These are phyloP conservation scores for Ustilago curta DNA, from an alignment of 1,284 basidiomycete species.

Conservation along the genomic window DNA sequence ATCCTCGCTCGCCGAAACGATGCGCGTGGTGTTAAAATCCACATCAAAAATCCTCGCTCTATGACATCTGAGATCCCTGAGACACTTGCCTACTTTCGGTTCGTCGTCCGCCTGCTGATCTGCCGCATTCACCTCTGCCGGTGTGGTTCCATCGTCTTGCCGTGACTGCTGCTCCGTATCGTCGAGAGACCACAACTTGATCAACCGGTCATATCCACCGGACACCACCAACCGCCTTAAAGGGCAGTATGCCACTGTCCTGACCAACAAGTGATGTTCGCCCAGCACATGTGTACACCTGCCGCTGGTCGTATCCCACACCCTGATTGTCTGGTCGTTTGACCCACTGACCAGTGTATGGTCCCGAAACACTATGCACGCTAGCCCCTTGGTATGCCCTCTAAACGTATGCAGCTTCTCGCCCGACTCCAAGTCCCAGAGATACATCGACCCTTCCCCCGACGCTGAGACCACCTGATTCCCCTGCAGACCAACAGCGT, in stretches of 20 bases:
- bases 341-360: conserved; percentile 50
- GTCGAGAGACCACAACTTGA: conserved; percentile 46
- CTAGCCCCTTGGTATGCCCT: conserved; percentile 54
- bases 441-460: conserved; percentile 52
- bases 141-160: background rate
- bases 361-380: conserved; percentile 49
- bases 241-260: conserved; percentile 47
- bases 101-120: background rate
- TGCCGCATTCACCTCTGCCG: background rate
- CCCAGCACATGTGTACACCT: conserved; percentile 39
- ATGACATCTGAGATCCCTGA: conserved; percentile 36
- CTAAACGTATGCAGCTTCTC: conserved; percentile 41
- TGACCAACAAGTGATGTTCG: conserved; percentile 49
- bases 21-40: conserved; percentile 49
- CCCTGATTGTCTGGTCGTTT: conserved; percentile 58
- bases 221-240: conserved; percentile 38
- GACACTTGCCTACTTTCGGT: conserved; percentile 9
- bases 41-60: conserved; percentile 52
- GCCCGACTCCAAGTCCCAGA: conserved; percentile 53
- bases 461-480: conserved; percentile 51
- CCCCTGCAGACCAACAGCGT: conserved; percentile 43
- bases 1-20: conserved; percentile 57
- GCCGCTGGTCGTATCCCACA: conserved; percentile 53
- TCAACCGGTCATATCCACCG: conserved; percentile 57
- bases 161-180: background rate